A percentile compares a stretch with the other conserved stretches of the same genome.
Evolutionary conservation across 768 basidiomycete genomes (phyloP).

Genomic region (Lactifluus volemus): DNA sequence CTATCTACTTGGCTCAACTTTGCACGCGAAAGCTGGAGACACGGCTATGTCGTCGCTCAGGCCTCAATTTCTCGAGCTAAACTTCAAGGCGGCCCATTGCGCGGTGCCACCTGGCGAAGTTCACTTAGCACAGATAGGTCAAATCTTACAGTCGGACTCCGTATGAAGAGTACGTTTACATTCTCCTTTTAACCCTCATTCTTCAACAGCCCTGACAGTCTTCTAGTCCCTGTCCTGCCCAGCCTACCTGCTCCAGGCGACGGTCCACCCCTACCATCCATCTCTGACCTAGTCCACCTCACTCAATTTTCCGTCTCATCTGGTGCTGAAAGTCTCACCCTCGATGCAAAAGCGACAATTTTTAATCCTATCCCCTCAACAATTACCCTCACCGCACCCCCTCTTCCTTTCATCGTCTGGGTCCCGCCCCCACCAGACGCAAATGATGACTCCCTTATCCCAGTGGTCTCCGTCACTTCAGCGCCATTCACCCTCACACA

Average conservation of each 20-base stretch:
- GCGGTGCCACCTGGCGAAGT: slow-evolving; percentile 7
- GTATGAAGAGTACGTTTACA: slow-evolving; percentile 41
- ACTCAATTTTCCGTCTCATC: slow-evolving; percentile 44
- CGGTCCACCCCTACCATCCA: slow-evolving; percentile 41
- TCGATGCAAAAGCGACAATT: slow-evolving; percentile 44
- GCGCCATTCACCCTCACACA: slow-evolving; percentile 52
- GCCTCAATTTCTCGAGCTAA: background rate
- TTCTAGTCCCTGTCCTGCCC: slow-evolving; percentile 52
- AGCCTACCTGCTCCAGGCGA: slow-evolving; percentile 55
- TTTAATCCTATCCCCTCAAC: slow-evolving; percentile 47
- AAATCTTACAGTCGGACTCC: slow-evolving; percentile 26
- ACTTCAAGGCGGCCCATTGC: slow-evolving; percentile 1
- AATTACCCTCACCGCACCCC: slow-evolving; percentile 43
- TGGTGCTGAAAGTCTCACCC: slow-evolving; percentile 23
- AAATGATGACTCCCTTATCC: slow-evolving; percentile 24
- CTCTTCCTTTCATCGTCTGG: slow-evolving; percentile 54
- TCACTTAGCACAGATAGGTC: background rate
- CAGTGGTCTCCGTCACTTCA: slow-evolving; percentile 48
- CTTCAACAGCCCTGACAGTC: slow-evolving; percentile 8
- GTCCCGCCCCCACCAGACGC: slow-evolving; percentile 29
- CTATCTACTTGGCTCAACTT: slow-evolving; percentile 13
- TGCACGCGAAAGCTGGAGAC: slow-evolving; percentile 12
- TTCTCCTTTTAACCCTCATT: slow-evolving; percentile 1
- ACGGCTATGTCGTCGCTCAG: background rate
- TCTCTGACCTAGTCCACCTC: slow-evolving; percentile 53